Percentiles rank a stretch among this genome's conserved stretches.
These are phyloP conservation scores for Fagus crenata DNA, from an alignment of 306 rosid genomes.

Conservation along the genomic window DNA sequence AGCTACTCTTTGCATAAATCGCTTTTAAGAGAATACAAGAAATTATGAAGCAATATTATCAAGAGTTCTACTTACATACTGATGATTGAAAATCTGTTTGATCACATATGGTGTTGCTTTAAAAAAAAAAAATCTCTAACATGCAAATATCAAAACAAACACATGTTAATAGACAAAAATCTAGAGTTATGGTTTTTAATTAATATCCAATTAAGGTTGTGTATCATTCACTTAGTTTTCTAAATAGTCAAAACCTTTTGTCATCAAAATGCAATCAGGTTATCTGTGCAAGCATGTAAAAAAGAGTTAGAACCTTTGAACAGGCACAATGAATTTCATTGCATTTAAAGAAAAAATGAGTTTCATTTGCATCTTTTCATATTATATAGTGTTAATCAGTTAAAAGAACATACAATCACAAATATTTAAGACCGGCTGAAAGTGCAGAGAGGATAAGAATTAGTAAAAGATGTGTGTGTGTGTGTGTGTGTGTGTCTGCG, in stretches of 20 bases:
- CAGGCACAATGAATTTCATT: neutral
- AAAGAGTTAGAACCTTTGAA: neutral
- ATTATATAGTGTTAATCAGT: neutral
- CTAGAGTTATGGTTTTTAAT: neutral
- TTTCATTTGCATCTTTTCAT: neutral
- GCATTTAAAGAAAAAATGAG: too few relatives aligned
- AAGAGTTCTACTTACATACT: neutral
- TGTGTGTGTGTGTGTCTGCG: too few relatives aligned
- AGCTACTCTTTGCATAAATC: neutral
- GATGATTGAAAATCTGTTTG: neutral
- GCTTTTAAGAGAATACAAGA: neutral
- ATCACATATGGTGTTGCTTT: neutral
- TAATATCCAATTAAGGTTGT: neutral
- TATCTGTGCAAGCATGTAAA: neutral
- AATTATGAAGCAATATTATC: neutral
- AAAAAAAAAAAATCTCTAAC: neutral
- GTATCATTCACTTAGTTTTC: neutral
- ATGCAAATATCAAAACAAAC: neutral
- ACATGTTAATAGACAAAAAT: neutral
- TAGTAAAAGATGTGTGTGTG: too few relatives aligned
- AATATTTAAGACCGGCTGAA: neutral
- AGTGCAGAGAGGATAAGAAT: neutral
- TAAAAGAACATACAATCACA: neutral
- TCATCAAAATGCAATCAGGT: neutral
- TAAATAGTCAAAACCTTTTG: neutral